Percentiles rank a stretch among this genome's conserved stretches.
phyloP scores from a whole-genome alignment of 129 eudicot species.

The Centrapalus pauciflorus region DNA sequence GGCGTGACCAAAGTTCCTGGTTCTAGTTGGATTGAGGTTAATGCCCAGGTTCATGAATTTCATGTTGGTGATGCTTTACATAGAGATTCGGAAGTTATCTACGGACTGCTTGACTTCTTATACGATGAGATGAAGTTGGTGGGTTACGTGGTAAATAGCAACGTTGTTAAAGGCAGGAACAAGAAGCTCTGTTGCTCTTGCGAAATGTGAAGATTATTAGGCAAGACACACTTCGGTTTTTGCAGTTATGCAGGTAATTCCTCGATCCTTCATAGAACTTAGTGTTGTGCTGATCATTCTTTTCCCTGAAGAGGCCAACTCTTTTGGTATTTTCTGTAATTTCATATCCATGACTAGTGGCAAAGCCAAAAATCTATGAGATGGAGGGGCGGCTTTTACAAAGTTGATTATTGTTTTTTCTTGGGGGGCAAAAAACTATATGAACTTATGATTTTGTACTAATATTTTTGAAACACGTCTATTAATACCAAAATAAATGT shows the following conservation, averaged over 20 bases:
- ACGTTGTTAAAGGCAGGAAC: conserved; percentile 7
- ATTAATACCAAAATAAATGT: no score
- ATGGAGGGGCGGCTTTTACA: no score
- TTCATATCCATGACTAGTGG: no score
- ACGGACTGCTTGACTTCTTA: conserved; percentile 36
- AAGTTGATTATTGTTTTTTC: no score
- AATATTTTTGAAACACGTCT: no score
- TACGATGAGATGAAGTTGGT: conserved; percentile 53
- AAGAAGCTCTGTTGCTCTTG: background rate
- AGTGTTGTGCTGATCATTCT: background rate
- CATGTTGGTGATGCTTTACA: conserved; percentile 53
- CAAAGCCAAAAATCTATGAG: no score
- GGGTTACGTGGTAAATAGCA: conserved; percentile 23
- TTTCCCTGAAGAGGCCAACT: background rate
- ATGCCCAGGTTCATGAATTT: conserved; percentile 48
- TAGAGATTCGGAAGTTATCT: conserved; percentile 34
- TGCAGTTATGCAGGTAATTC: background rate
- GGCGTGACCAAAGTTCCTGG: conserved; percentile 72
- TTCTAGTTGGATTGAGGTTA: conserved; percentile 71
- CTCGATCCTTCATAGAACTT: background rate
- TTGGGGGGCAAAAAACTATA: no score
- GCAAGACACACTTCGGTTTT: no score
- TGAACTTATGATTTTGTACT: no score
- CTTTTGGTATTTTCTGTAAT: no score
- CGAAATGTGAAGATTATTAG: no score